Percentiles rank a stretch among this genome's conserved stretches.
These are phyloP conservation scores for Acorus calamus DNA, from an alignment of 106 monocot genomes.

Conservation along the genomic window DNA sequence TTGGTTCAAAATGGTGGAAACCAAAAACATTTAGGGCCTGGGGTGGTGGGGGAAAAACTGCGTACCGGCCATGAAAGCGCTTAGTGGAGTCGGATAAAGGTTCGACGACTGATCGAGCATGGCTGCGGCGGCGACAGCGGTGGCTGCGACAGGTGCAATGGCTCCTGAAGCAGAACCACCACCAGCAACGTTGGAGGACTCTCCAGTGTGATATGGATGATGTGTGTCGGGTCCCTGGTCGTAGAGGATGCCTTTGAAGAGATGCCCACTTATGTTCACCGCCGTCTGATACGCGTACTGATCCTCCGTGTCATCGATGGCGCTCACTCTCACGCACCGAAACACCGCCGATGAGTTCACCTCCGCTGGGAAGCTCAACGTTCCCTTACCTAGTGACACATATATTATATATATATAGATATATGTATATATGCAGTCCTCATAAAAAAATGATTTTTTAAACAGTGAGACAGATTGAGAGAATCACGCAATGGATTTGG, in stretches of 20 bases:
- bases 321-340: constrained; percentile 72
- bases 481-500: too few species aligned
- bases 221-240: constrained; percentile 55
- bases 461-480: background rate
- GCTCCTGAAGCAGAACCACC: background rate
- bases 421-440: background rate
- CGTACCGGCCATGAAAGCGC: constrained; percentile 53
- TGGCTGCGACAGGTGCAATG: background rate
- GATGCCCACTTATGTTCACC: constrained; percentile 73
- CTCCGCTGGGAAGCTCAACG: constrained; percentile 51
- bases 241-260: constrained; percentile 79
- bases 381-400: constrained; percentile 20
- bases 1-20: too few species aligned
- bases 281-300: constrained; percentile 89
- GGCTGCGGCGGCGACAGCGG: background rate
- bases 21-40: constrained; percentile 11
- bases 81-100: constrained; percentile 29
- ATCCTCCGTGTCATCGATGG: constrained; percentile 75
- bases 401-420: background rate
- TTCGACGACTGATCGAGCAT: constrained; percentile 23
- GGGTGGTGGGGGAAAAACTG: constrained; percentile 64
- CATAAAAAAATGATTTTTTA: background rate
- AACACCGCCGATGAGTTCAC: constrained; percentile 78
- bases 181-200: constrained; percentile 1
- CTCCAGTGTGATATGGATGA: too few species aligned